Evolutionary conservation across 371 early-diverging fungal genomes (phyloP).

Genomic region (Conidiobolus incongruus): DNA sequence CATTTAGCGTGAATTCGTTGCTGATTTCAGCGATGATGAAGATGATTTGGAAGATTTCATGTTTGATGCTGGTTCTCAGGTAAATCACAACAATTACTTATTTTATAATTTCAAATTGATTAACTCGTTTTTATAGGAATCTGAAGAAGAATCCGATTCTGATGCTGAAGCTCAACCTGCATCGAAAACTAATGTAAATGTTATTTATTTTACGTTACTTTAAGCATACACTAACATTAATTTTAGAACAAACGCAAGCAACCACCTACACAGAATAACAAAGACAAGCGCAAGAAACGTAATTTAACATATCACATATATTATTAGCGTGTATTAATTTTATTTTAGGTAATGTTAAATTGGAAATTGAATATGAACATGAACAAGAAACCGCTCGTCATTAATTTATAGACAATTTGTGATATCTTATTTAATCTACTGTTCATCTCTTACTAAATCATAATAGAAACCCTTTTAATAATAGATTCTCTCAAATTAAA

Average conservation of each 20-base stretch:
- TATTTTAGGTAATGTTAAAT: too few relatives aligned
- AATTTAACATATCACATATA: too few relatives aligned
- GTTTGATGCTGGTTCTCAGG: conserved; percentile 10
- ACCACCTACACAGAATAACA: not conserved
- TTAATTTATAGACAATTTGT: too few relatives aligned
- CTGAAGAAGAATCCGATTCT: not conserved
- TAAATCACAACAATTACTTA: not conserved
- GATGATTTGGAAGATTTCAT: conserved; percentile 13
- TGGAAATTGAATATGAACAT: conserved; percentile 5
- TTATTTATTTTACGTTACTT: too few relatives aligned
- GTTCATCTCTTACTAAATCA: too few relatives aligned
- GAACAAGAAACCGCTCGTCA: too few relatives aligned
- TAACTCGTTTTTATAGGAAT: not conserved
- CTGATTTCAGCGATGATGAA: conserved; percentile 13
- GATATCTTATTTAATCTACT: too few relatives aligned
- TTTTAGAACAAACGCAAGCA: not conserved
- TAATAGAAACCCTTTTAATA: too few relatives aligned
- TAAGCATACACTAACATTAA: not conserved
- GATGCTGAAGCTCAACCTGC: too few relatives aligned
- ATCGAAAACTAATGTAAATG: not conserved
- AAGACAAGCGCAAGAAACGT: not conserved
- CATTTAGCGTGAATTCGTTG: conserved; percentile 6
- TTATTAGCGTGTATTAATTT: too few relatives aligned
- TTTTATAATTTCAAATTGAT: not conserved
- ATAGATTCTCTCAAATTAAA: too few relatives aligned